Percentiles rank a stretch among this genome's conserved stretches.
Evolutionary conservation across 2,329 filamentous ascomycete species (phyloP).

Genomic region (Epicoccum nigrum): DNA sequence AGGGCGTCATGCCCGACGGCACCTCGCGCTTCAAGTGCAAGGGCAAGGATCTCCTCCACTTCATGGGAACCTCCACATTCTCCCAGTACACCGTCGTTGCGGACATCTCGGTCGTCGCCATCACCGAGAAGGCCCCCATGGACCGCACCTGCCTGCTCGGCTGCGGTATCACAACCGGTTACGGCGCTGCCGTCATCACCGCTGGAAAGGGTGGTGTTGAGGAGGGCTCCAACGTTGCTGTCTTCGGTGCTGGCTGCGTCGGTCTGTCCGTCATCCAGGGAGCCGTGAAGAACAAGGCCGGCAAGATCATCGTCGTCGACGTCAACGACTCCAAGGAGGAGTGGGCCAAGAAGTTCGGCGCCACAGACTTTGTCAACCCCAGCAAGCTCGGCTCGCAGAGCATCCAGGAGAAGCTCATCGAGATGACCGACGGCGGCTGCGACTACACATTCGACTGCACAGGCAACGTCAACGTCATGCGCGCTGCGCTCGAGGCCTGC

Average conservation of each 20-base stretch:
- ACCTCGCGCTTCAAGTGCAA: conserved; percentile 94
- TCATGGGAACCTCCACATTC: conserved; percentile 99
- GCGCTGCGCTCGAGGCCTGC: conserved; percentile 92
- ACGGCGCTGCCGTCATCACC: conserved; percentile 92
- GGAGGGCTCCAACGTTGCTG: conserved; percentile 83
- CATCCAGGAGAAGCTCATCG: conserved; percentile 89
- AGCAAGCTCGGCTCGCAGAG: conserved; percentile 69
- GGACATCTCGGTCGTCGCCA: conserved; percentile 96
- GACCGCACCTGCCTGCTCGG: conserved; percentile 95
- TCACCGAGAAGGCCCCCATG: conserved; percentile 89
- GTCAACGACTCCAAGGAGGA: conserved; percentile 89
- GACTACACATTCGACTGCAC: conserved; percentile 99
- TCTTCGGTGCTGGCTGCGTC: conserved; percentile 96
- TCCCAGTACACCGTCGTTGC: conserved; percentile 98
- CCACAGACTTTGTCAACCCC: conserved; percentile 96
- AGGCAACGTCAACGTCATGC: conserved; percentile 94
- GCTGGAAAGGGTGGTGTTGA: conserved; percentile 74
- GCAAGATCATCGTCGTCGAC: conserved; percentile 77
- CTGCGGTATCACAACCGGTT: conserved; percentile 98
- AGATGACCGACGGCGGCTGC: conserved; percentile 97
- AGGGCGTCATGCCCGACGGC: conserved; percentile 95
- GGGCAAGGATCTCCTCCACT: conserved; percentile 94
- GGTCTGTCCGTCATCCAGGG: conserved; percentile 95
- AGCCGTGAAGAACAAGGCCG: conserved; percentile 80
- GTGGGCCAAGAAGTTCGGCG: conserved; percentile 93